Percentiles rank a stretch among this genome's conserved stretches.
Conservation (phyloP, 2,329 filamentous ascomycete genomes). For the Fonsecaea erecta region DNA sequence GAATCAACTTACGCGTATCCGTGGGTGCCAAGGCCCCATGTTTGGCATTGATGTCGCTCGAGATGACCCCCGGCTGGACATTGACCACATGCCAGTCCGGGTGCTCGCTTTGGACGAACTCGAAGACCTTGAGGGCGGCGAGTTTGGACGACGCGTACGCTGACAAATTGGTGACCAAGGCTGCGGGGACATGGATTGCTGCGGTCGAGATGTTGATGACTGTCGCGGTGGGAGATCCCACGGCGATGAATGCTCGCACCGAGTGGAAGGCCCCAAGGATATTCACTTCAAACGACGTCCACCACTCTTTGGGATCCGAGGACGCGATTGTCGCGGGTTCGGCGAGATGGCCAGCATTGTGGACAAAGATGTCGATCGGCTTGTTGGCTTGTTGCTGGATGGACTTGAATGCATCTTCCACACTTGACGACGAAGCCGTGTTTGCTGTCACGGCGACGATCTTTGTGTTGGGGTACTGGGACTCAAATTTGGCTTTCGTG, state of each 20-base stretch:
- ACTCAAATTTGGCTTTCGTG: slow-evolving; percentile 4
- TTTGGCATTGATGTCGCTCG: slow-evolving; percentile 22
- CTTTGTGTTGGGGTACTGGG: slow-evolving; percentile 9
- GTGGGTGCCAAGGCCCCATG: slow-evolving; percentile 8
- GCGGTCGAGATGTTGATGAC: slow-evolving; percentile 23
- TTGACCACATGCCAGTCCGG: slow-evolving; percentile 47
- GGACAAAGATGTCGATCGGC: slow-evolving; percentile 22
- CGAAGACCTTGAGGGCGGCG: slow-evolving; percentile 48
- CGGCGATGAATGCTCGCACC: slow-evolving; percentile 21
- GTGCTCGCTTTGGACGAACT: slow-evolving; percentile 49
- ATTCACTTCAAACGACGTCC: slow-evolving; percentile 25
- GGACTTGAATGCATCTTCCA: slow-evolving; percentile 8
- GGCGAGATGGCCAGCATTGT: slow-evolving; percentile 21
- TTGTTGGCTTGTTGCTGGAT: slow-evolving; percentile 6
- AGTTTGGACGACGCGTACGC: slow-evolving; percentile 51
- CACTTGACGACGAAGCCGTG: slow-evolving; percentile 4
- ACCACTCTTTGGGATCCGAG: slow-evolving; percentile 19
- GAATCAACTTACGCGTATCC: slow-evolving; percentile 3
- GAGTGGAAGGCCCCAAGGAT: slow-evolving; percentile 20
- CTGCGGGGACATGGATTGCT: slow-evolving; percentile 8
- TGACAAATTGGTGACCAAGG: slow-evolving; percentile 12
- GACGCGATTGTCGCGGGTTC: neutral
- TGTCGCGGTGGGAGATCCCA: slow-evolving; percentile 8
- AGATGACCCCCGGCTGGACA: slow-evolving; percentile 49
- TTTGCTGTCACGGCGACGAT: slow-evolving; percentile 40